These are phyloP conservation scores for Caulochytrium protostelioides DNA, from an alignment of 371 early-diverging fungal species.

Conservation along the genomic window DNA sequence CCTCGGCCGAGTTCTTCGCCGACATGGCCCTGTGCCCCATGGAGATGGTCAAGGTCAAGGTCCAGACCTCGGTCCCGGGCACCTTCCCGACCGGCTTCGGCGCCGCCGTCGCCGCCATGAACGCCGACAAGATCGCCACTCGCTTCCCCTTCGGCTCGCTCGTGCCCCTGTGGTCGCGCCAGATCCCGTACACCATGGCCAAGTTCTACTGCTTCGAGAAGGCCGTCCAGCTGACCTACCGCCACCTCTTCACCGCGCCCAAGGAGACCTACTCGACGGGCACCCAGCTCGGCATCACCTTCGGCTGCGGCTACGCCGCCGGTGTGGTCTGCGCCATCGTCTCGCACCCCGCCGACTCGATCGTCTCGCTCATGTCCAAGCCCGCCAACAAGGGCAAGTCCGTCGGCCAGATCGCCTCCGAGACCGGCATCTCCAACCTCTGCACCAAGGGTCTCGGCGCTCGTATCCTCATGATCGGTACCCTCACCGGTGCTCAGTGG, in stretches of 20 bases:
- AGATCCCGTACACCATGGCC: constrained; percentile 88
- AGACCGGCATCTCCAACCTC: constrained; percentile 35
- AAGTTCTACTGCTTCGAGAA: constrained; percentile 75
- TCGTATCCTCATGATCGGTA: constrained; percentile 60
- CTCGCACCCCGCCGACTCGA: constrained; percentile 87
- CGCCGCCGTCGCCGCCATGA: constrained; percentile 40
- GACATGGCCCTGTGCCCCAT: constrained; percentile 60
- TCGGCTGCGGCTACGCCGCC: constrained; percentile 71
- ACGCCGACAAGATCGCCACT: constrained; percentile 33
- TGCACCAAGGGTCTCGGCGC: constrained; percentile 41
- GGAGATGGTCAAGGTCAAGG: constrained; percentile 60
- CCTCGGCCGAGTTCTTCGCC: constrained; percentile 70
- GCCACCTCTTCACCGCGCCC: constrained; percentile 41
- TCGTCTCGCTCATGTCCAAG: constrained; percentile 75
- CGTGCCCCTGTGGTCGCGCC: constrained; percentile 56
- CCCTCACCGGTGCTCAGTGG: constrained; percentile 45
- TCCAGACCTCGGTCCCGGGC: constrained; percentile 45
- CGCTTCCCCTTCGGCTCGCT: constrained; percentile 31
- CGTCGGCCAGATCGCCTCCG: constrained; percentile 33
- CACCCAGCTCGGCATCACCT: constrained; percentile 58
- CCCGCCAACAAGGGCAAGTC: constrained; percentile 38
- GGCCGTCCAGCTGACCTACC: constrained; percentile 37
- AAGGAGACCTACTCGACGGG: constrained; percentile 46
- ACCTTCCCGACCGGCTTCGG: constrained; percentile 40
- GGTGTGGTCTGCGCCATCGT: constrained; percentile 78